Evolutionary conservation across 345 rosid genomes (phyloP).

Genomic region (Alliaria petiolata): DNA sequence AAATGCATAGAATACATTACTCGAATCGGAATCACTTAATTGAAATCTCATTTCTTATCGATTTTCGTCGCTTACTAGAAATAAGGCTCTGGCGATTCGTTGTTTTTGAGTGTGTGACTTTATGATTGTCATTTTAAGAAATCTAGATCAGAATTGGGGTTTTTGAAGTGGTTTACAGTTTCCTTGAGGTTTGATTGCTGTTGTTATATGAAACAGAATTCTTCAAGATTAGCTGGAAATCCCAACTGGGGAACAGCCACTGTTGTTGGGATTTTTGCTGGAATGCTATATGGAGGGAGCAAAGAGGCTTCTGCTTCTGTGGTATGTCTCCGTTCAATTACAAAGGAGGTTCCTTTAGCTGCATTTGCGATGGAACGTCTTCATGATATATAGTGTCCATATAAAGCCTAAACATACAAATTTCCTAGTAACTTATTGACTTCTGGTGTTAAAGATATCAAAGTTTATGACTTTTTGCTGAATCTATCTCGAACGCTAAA

Average conservation of each 20-base stretch:
- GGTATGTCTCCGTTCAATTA: conserved; percentile 42
- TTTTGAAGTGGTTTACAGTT: conserved; percentile 3
- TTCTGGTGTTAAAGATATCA: neutral
- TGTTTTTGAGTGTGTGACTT: neutral
- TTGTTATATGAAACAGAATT: conserved; percentile 35
- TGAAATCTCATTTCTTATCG: neutral
- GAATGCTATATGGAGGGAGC: conserved; percentile 91
- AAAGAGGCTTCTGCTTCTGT: conserved; percentile 93
- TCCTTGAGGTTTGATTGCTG: neutral
- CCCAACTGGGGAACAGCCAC: conserved; percentile 91
- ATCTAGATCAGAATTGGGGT: neutral
- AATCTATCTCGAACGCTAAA: neutral
- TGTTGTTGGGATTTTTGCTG: conserved; percentile 80
- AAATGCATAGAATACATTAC: neutral
- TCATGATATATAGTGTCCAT: neutral
- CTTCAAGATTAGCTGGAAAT: conserved; percentile 60
- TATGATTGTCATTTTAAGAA: neutral
- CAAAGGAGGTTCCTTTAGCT: neutral
- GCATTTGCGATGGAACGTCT: neutral
- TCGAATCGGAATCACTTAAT: neutral
- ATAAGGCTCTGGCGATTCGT: neutral
- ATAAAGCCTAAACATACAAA: neutral
- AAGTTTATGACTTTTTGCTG: neutral
- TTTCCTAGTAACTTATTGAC: neutral
- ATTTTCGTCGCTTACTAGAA: neutral